phyloP scores from a whole-genome alignment of 2,329 filamentous ascomycete genomes.

The Ophiostoma triangulosporum region DNA sequence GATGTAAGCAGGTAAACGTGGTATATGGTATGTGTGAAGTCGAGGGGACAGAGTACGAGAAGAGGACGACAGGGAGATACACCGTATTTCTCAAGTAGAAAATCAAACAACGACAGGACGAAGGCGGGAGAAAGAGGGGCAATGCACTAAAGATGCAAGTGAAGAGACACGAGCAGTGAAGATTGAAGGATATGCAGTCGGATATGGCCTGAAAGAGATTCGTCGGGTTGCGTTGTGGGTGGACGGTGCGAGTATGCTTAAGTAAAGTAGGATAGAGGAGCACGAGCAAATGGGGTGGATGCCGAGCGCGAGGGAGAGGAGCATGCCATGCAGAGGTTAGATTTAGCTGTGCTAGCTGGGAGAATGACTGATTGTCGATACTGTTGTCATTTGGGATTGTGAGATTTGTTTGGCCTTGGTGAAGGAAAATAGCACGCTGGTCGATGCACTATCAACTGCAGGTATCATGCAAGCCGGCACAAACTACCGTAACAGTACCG shows the following conservation, averaged over 20 bases:
- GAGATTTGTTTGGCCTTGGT: background rate
- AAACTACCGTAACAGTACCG: background rate
- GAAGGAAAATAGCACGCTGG: background rate
- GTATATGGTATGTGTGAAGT: background rate
- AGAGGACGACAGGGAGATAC: background rate
- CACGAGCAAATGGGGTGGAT: conserved; percentile 1
- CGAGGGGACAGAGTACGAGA: background rate
- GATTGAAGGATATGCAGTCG: background rate
- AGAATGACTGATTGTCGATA: background rate
- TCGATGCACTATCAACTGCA: background rate
- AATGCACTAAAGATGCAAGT: conserved; percentile 5
- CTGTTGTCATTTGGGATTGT: background rate
- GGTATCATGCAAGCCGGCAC: background rate
- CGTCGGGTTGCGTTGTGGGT: conserved; percentile 7
- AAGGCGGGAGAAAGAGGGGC: conserved; percentile 7
- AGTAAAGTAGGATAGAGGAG: background rate
- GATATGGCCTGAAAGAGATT: background rate
- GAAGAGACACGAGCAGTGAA: conserved; percentile 2
- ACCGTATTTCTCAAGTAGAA: conserved; percentile 3
- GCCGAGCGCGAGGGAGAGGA: background rate
- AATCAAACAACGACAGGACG: background rate
- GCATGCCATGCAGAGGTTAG: conserved; percentile 10
- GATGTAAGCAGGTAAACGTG: background rate
- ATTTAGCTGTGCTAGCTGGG: conserved; percentile 3
- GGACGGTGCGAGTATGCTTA: background rate